These are phyloP conservation scores for Eimeria acervulina DNA, from an alignment of 169 alveolate species.

Conservation along the genomic window DNA sequence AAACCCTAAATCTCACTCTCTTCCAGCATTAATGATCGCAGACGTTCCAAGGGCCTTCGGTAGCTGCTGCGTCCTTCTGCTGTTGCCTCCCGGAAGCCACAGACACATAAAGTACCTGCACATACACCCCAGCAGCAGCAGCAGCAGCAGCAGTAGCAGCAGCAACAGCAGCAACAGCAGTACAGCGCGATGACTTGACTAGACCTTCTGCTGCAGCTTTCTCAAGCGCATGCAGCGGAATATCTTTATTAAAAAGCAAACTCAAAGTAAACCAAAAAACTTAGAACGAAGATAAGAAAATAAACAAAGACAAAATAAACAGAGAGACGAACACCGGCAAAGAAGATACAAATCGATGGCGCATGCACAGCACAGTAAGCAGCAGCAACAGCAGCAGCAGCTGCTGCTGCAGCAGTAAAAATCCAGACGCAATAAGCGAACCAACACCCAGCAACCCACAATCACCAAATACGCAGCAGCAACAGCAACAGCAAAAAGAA, in stretches of 20 bases:
- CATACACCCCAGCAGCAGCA: neutral
- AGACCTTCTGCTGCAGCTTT: too few relatives aligned
- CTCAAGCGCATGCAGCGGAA: too few relatives aligned
- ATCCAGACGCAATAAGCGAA: neutral
- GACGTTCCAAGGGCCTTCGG: slow-evolving; percentile 43
- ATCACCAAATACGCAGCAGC: too few relatives aligned
- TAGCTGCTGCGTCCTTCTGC: slow-evolving; percentile 18
- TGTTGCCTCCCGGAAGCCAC: slow-evolving; percentile 63
- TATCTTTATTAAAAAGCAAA: too few relatives aligned
- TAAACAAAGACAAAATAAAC: too few relatives aligned
- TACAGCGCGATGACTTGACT: too few relatives aligned
- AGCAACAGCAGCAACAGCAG: neutral
- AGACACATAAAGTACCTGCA: slow-evolving; percentile 91
- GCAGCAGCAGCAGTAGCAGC: slow-evolving; percentile 20
- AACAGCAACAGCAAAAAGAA: too few relatives aligned
- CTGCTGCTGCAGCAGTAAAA: neutral
- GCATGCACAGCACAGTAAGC: neutral
- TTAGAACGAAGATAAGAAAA: too few relatives aligned
- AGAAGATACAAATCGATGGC: too few relatives aligned
- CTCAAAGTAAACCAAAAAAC: too few relatives aligned
- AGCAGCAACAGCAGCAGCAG: neutral
- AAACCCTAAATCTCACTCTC: slow-evolving; percentile 39
- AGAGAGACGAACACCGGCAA: too few relatives aligned
- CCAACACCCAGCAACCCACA: too few relatives aligned
- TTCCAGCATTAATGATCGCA: neutral